phyloP scores from a whole-genome alignment of 1,284 basidiomycete genomes.

The Blastosporella zonata region DNA sequence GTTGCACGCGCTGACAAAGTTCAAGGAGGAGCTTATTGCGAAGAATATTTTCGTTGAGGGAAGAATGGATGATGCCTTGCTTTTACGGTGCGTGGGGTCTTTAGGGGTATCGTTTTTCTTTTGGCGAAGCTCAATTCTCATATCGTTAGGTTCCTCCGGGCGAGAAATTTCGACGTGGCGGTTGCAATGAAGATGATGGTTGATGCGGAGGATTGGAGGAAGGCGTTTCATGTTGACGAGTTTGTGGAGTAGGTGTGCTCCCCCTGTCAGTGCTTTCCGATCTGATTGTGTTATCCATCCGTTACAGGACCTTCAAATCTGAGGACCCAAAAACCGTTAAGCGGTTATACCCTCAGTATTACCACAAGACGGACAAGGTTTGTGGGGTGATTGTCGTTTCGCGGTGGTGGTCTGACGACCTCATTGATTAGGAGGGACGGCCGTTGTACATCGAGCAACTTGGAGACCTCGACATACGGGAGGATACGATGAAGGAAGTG shows the following conservation, averaged over 20 bases:
- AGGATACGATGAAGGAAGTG: constrained; percentile 73
- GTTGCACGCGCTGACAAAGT: constrained; percentile 67
- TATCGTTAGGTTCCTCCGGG: constrained; percentile 75
- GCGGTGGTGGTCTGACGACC: neutral
- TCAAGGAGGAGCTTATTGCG: constrained; percentile 66
- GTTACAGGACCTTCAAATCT: constrained; percentile 82
- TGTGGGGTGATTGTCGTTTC: constrained; percentile 9
- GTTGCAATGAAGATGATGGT: constrained; percentile 86
- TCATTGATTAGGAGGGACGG: constrained; percentile 75
- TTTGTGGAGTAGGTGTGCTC: constrained; percentile 63
- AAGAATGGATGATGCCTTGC: constrained; percentile 75
- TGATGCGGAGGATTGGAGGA: constrained; percentile 87
- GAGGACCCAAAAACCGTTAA: constrained; percentile 82
- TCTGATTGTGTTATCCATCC: neutral
- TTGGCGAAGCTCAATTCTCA: neutral
- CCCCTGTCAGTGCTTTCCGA: neutral
- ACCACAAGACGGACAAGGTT: constrained; percentile 95
- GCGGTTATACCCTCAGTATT: constrained; percentile 94
- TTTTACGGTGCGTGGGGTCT: constrained; percentile 55
- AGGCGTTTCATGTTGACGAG: constrained; percentile 86
- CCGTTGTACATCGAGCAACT: constrained; percentile 95
- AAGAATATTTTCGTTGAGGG: constrained; percentile 63
- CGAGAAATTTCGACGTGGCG: constrained; percentile 86
- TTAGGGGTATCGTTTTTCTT: neutral
- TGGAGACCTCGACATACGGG: constrained; percentile 89